Evolutionary conservation across 1,284 basidiomycete species (phyloP).

Genomic region (Cerrena zonata): DNA sequence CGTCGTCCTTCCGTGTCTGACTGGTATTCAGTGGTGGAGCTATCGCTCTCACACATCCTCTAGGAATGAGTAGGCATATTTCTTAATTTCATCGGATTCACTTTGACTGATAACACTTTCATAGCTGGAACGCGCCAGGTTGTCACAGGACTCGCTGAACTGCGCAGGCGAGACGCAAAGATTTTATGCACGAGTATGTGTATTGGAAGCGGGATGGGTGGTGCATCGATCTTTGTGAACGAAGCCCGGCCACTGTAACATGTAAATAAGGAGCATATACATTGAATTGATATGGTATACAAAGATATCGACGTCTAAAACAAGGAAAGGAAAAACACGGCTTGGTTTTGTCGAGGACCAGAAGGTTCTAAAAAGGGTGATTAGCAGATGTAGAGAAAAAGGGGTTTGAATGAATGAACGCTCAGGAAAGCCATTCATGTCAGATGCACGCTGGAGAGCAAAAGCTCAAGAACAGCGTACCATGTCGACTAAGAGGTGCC

Average conservation of each 20-base stretch:
- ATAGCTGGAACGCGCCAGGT: constrained; percentile 82
- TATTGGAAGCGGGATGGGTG: constrained; percentile 84
- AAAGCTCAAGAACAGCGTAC: constrained; percentile 33
- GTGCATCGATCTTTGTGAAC: constrained; percentile 77
- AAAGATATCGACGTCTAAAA: too few relatives aligned
- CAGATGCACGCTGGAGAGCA: constrained; percentile 50
- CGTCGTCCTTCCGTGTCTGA: neutral
- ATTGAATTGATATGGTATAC: neutral
- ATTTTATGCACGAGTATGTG: constrained; percentile 84
- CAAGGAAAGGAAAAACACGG: too few relatives aligned
- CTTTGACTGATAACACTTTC: constrained; percentile 8
- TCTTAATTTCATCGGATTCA: constrained; percentile 6
- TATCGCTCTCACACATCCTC: constrained; percentile 77
- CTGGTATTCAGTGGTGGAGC: constrained; percentile 64
- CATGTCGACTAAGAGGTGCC: constrained; percentile 86
- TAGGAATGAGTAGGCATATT: constrained; percentile 67
- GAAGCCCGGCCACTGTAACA: constrained; percentile 37
- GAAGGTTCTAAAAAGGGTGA: too few relatives aligned
- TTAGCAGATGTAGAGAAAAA: too few relatives aligned
- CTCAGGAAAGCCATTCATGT: constrained; percentile 80
- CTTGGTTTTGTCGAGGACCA: too few relatives aligned
- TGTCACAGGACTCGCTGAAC: constrained; percentile 77
- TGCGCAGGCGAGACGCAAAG: constrained; percentile 60
- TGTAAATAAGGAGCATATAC: too few relatives aligned
- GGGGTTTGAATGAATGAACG: constrained; percentile 17